Conservation (phyloP, 1,284 basidiomycete species). For the Papiliotrema flavescens region DNA sequence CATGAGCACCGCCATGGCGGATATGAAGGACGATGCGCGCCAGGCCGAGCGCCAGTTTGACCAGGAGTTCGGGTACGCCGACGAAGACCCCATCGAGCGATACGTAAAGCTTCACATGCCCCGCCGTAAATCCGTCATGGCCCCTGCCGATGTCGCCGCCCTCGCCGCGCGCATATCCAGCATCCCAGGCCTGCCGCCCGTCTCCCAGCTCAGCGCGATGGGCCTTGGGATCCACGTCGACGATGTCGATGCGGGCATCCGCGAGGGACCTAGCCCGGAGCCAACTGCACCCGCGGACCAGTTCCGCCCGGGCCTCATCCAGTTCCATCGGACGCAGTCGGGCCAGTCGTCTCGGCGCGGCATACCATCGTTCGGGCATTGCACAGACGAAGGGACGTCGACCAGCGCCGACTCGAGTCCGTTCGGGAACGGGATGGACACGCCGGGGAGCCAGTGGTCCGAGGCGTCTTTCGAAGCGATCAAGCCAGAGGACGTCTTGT, state of each 20-base stretch:
- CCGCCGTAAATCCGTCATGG: too few species aligned
- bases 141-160: too few species aligned
- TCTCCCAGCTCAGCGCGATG: too few species aligned
- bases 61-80: slow-evolving; percentile 21
- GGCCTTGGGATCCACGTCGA: too few species aligned
- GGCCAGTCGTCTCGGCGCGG: neutral
- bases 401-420: slow-evolving; percentile 7
- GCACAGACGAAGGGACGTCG: slow-evolving; percentile 5
- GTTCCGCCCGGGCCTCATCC: slow-evolving; percentile 26
- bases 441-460: slow-evolving; percentile 14
- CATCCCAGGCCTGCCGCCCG: too few species aligned
- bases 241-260: too few species aligned
- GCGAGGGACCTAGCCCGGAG: neutral
- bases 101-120: slow-evolving; percentile 10
- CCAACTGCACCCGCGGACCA: neutral
- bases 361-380: slow-evolving; percentile 6
- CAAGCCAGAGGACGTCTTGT: slow-evolving; percentile 19
- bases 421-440: slow-evolving; percentile 4
- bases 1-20: slow-evolving; percentile 23
- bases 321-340: slow-evolving; percentile 19
- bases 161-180: too few species aligned
- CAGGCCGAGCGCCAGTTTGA: slow-evolving; percentile 17
- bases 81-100: slow-evolving; percentile 30
- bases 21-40: slow-evolving; percentile 21
- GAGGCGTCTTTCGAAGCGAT: slow-evolving; percentile 31